Conservation (phyloP, 1,284 basidiomycete species). For the Cutaneotrichosporon daszewskae region DNA sequence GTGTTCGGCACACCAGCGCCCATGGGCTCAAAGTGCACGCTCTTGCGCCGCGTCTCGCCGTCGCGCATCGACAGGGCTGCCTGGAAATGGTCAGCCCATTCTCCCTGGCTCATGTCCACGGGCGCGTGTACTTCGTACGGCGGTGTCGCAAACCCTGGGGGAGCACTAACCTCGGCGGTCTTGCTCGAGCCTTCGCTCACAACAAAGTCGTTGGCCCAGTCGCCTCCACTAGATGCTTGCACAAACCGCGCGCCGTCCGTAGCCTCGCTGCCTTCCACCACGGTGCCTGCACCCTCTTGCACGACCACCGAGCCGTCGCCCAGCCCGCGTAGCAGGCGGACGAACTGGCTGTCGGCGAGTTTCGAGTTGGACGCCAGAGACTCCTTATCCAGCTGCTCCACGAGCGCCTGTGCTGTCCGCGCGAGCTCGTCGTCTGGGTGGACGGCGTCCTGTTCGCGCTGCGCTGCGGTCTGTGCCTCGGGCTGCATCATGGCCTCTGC, state of each 20-base stretch:
- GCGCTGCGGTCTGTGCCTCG: neutral
- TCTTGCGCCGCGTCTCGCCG: constrained; percentile 29
- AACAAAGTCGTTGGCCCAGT: constrained; percentile 17
- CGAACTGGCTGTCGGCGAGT: constrained; percentile 80
- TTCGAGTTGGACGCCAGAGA: constrained; percentile 61
- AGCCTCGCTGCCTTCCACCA: constrained; percentile 29
- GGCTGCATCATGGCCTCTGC: constrained; percentile 1
- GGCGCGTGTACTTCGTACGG: constrained; percentile 1
- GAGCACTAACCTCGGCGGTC: neutral
- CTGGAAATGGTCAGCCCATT: constrained; percentile 26
- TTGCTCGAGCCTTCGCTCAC: too few species aligned
- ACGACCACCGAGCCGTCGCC: constrained; percentile 78
- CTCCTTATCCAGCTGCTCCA: constrained; percentile 58
- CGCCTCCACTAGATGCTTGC: constrained; percentile 22
- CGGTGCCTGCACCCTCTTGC: constrained; percentile 51
- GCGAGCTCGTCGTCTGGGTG: constrained; percentile 60
- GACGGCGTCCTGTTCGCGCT: constrained; percentile 1
- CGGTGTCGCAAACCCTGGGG: neutral
- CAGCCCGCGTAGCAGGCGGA: constrained; percentile 78
- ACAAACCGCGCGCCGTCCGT: constrained; percentile 44
- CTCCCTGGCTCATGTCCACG: neutral
- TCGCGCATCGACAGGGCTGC: constrained; percentile 26
- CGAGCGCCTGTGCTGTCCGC: constrained; percentile 63
- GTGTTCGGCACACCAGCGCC: constrained; percentile 31
- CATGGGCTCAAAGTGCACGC: constrained; percentile 43